Conservation (phyloP, 2,329 filamentous ascomycete genomes). For the Huntiella savannae region DNA sequence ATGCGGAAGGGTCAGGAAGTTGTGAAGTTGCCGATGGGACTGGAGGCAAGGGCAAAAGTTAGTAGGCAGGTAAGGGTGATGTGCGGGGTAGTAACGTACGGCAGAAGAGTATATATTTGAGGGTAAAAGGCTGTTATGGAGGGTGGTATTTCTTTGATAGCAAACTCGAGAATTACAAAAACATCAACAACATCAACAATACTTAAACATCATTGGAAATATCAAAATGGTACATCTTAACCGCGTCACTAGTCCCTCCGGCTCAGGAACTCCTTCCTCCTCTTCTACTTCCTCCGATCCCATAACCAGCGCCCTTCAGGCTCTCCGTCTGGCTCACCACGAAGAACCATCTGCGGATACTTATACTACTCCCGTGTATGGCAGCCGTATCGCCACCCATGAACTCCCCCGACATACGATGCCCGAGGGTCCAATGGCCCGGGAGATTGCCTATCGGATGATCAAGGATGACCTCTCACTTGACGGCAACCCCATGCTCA, state of each 20-base stretch:
- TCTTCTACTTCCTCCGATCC: slow-evolving; percentile 14
- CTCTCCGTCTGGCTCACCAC: slow-evolving; percentile 26
- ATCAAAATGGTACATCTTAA: slow-evolving; percentile 33
- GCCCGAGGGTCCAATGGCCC: slow-evolving; percentile 79
- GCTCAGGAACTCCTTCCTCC: slow-evolving; percentile 10
- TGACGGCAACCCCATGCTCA: slow-evolving; percentile 79
- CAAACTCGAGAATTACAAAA: too few species aligned
- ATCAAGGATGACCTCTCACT: slow-evolving; percentile 88
- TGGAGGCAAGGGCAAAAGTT: too few species aligned
- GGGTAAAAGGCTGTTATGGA: too few species aligned
- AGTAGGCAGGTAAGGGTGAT: too few species aligned
- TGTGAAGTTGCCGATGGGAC: too few species aligned
- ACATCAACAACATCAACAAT: too few species aligned
- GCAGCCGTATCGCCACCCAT: slow-evolving; percentile 60
- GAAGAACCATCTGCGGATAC: slow-evolving; percentile 28
- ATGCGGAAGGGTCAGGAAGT: too few species aligned
- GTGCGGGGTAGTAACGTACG: too few species aligned
- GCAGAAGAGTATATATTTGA: too few species aligned
- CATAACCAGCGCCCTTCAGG: slow-evolving; percentile 21
- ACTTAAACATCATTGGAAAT: too few species aligned
- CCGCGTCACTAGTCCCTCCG: neutral
- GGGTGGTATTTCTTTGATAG: too few species aligned
- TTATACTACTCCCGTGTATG: slow-evolving; percentile 69
- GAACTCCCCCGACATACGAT: slow-evolving; percentile 73
- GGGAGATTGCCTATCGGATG: slow-evolving; percentile 84